Evolutionary conservation across 2,329 filamentous ascomycete genomes (phyloP).

Genomic region (Pseudogymnoascus verrucosus): DNA sequence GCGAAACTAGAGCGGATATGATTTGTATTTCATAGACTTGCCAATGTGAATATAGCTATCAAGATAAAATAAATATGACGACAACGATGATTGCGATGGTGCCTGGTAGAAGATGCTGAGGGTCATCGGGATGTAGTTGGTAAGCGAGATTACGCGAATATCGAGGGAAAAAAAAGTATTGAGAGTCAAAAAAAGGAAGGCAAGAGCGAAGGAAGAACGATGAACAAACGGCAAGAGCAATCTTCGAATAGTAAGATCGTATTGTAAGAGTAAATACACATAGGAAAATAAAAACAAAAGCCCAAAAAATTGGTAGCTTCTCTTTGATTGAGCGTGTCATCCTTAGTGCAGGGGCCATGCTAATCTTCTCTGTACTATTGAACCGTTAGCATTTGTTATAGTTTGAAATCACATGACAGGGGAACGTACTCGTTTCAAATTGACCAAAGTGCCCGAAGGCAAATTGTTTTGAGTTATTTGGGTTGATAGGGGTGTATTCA

Average conservation of each 20-base stretch:
- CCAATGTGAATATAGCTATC: too few relatives aligned
- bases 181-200: not conserved
- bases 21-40: too few relatives aligned
- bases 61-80: too few relatives aligned
- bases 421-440: not conserved
- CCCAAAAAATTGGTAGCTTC: slow-evolving; percentile 58
- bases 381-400: not conserved
- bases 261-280: not conserved
- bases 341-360: slow-evolving; percentile 85
- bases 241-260: not conserved
- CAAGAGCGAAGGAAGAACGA: slow-evolving; percentile 9
- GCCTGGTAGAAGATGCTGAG: too few relatives aligned
- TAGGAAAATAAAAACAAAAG: slow-evolving; percentile 20
- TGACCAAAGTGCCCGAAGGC: slow-evolving; percentile 4
- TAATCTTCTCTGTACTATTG: slow-evolving; percentile 60
- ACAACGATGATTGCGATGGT: too few relatives aligned
- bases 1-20: too few relatives aligned
- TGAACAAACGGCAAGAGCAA: slow-evolving; percentile 1
- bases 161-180: not conserved
- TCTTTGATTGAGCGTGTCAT: slow-evolving; percentile 86
- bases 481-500: not conserved
- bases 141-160: not conserved
- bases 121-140: not conserved
- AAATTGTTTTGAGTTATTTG: not conserved
- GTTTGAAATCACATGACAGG: not conserved